Base-by-base conservation (phyloP, 495 filamentous ascomycete genomes). In the Sporormia fimetaria region DNA sequence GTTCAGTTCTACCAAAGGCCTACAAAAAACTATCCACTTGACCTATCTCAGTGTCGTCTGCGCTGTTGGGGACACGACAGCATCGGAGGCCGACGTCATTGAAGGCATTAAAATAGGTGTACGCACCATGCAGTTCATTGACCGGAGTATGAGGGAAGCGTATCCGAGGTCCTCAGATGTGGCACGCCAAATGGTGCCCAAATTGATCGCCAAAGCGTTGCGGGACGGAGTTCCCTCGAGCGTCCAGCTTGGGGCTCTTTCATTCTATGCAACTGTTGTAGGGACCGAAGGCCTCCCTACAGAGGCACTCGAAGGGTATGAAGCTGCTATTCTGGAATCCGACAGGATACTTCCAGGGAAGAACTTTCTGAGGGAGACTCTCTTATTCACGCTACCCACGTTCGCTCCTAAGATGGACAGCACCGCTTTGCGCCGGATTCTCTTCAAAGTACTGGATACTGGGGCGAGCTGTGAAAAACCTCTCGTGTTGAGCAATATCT, bases 11-110 rank as follows among this genome's bases (percentile, higher is more conserved):
- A 48, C 62, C 1, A 70, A 68, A 7, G 69, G 63, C 1, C 33
- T 44, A 20, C 21, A 59, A 7, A 78, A 76, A 40, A 78, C 69
- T 1, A 49, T 77, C 10, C 66, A 76, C 40, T 54, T 78, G 24
- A 63, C 73, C 3, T 64, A 71, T 1, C 51, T 75, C 33, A 65
- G 64, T 15, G 68, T 67, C 7, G 68, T 75, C 15, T 63, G 66
- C 40, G 67, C 67, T 6, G 75, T 69, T 42, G 56, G 62, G 20
- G 67, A 56, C 28, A 61, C 55, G 33, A 57, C 47, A 15, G 35
- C 69, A 6, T 59, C 61, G 2, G 34, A 58, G 3, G 37, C 54
- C 1, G 64, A 73, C 12, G 65, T 66, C 17, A 38, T 63, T 16
- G 63, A 74, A 41, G 64, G 64, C 14, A 62, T 78, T 33, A 52